These are phyloP conservation scores for Hericium erinaceus DNA, from an alignment of 768 basidiomycete genomes.

Conservation along the genomic window DNA sequence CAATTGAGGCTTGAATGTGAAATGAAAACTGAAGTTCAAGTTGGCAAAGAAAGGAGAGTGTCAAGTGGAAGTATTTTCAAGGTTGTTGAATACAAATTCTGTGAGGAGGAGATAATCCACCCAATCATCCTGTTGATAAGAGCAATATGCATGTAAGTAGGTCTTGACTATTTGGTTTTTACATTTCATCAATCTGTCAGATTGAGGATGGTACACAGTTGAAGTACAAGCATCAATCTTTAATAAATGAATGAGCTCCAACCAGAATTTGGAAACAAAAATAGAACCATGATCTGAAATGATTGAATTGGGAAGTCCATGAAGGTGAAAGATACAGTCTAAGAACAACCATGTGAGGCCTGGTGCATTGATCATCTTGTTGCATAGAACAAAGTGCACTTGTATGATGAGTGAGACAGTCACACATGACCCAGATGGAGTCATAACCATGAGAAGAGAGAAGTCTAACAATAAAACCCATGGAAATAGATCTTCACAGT, in stretches of 20 bases:
- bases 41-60: slow-evolving; percentile 3
- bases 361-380: too few species aligned
- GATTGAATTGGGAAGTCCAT: slow-evolving; percentile 13
- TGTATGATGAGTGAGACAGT: too few species aligned
- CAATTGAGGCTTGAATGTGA: slow-evolving; percentile 10
- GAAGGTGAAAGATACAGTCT: slow-evolving; percentile 12
- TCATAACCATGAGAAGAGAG: too few species aligned
- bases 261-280: slow-evolving; percentile 5
- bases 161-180: slow-evolving; percentile 30
- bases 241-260: not conserved
- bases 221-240: slow-evolving; percentile 17
- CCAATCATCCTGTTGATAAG: slow-evolving; percentile 36
- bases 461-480: too few species aligned
- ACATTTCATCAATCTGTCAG: slow-evolving; percentile 29
- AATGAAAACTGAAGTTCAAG: slow-evolving; percentile 9
- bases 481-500: slow-evolving; percentile 13
- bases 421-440: too few species aligned
- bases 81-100: slow-evolving; percentile 35
- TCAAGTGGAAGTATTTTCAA: too few species aligned
- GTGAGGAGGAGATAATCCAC: slow-evolving; percentile 29
- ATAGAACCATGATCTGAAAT: slow-evolving; percentile 12
- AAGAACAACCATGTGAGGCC: too few species aligned
- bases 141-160: slow-evolving; percentile 27
- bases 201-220: slow-evolving; percentile 37
- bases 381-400: too few species aligned